Conservation (phyloP, 257 asterid genomes). For the Solanum chmielewskii region DNA sequence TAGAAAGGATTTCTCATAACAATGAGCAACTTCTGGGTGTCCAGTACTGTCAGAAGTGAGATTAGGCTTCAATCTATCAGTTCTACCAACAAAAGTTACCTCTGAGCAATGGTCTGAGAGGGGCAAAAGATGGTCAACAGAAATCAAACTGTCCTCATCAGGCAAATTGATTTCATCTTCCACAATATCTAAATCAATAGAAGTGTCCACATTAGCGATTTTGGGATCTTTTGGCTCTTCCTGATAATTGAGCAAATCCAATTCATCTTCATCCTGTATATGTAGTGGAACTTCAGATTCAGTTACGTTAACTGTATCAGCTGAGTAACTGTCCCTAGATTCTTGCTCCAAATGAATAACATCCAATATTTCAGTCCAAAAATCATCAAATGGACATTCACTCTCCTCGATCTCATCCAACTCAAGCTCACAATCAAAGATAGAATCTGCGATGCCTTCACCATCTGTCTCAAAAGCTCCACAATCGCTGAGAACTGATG, state of each 20-base stretch:
- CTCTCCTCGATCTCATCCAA: conserved; percentile 12
- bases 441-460: background rate
- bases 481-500: conserved; percentile 3
- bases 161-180: conserved; percentile 16
- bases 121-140: background rate
- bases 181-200: conserved; percentile 3
- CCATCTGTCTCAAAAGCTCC: background rate
- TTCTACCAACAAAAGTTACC: background rate
- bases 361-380: conserved; percentile 43
- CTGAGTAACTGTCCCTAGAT: background rate
- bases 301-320: background rate
- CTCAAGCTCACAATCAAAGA: background rate
- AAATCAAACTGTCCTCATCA: conserved; percentile 2
- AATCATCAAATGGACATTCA: conserved; percentile 24
- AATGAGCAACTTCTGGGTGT: background rate
- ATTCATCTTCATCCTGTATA: conserved; percentile 1
- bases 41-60: background rate
- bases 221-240: background rate
- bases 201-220: background rate
- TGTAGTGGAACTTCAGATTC: background rate
- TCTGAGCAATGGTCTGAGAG: background rate
- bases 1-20: background rate
- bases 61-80: conserved; percentile 2
- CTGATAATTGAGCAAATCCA: background rate
- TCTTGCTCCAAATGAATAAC: conserved; percentile 24